Percentiles rank a stretch among this genome's conserved stretches.
Evolutionary conservation across 225 moss, liverwort and hornwort species (phyloP).

Genomic region (Antitrichia curtipendula): DNA sequence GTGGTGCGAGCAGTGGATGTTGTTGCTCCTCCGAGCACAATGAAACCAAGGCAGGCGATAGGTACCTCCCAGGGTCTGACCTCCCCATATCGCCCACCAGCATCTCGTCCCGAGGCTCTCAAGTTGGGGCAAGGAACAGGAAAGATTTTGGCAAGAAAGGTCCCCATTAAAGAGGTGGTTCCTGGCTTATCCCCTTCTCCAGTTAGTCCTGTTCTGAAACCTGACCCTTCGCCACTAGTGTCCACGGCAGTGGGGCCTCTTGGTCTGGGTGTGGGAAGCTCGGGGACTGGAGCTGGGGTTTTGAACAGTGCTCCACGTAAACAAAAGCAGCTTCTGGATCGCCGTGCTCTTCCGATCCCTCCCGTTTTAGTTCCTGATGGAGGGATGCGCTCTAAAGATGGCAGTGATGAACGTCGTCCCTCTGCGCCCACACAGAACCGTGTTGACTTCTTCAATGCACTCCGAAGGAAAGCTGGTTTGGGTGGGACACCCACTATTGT

Average conservation of each 20-base stretch:
- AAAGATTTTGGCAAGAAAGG: constrained; percentile 70
- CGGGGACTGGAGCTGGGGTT: constrained; percentile 25
- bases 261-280: constrained; percentile 27
- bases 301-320: constrained; percentile 48
- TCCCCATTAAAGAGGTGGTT: constrained; percentile 51
- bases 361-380: constrained; percentile 48
- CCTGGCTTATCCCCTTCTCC: constrained; percentile 23
- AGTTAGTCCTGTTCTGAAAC: constrained; percentile 34
- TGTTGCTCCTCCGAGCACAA: constrained; percentile 42
- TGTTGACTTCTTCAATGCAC: constrained; percentile 90
- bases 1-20: constrained; percentile 73
- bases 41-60: constrained; percentile 57
- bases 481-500: constrained; percentile 37
- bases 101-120: constrained; percentile 60
- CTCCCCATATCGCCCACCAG: constrained; percentile 72
- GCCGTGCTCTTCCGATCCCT: constrained; percentile 81
- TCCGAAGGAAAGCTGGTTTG: constrained; percentile 70
- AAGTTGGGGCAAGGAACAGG: constrained; percentile 60
- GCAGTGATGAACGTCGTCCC: constrained; percentile 68
- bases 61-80: constrained; percentile 52
- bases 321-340: constrained; percentile 84
- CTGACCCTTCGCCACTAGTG: constrained; percentile 28
- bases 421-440: constrained; percentile 74
- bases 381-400: constrained; percentile 55
- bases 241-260: constrained; percentile 16